A percentile compares a stretch with the other conserved stretches of the same genome.
Evolutionary conservation across 345 rosid genomes (phyloP).

Genomic region (Hibiscus mutabilis): DNA sequence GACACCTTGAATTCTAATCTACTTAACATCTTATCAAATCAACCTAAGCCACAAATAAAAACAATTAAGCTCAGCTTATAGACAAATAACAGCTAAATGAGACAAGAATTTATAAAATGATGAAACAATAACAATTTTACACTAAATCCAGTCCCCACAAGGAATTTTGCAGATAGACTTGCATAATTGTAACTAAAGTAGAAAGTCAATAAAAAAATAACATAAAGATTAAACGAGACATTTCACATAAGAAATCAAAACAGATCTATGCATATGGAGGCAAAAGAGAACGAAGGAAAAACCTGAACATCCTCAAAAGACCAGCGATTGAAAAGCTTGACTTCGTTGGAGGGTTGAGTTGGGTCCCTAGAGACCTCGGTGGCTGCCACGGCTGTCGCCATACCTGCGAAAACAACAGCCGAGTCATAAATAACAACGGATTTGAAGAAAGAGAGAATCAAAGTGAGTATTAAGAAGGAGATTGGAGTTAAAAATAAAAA

Average conservation of each 20-base stretch:
- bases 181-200: neutral
- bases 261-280: neutral
- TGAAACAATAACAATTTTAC: neutral
- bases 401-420: constrained; percentile 10
- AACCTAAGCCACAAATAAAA: neutral
- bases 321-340: constrained; percentile 92
- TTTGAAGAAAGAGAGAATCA: neutral
- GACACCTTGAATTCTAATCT: no score
- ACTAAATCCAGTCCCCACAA: neutral
- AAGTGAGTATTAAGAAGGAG: neutral
- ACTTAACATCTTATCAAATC: neutral
- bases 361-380: neutral
- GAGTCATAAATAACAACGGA: neutral
- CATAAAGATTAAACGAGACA: neutral
- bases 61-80: neutral
- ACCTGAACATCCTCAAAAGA: constrained; percentile 74
- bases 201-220: neutral
- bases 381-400: constrained; percentile 21
- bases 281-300: neutral
- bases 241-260: neutral
- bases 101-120: neutral
- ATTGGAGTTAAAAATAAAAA: neutral
- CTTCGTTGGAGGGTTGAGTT: constrained; percentile 29
- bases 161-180: neutral
- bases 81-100: neutral